Base-by-base conservation (phyloP, 352 stramenopile genomes). In the Phytophthora meadii region DNA sequence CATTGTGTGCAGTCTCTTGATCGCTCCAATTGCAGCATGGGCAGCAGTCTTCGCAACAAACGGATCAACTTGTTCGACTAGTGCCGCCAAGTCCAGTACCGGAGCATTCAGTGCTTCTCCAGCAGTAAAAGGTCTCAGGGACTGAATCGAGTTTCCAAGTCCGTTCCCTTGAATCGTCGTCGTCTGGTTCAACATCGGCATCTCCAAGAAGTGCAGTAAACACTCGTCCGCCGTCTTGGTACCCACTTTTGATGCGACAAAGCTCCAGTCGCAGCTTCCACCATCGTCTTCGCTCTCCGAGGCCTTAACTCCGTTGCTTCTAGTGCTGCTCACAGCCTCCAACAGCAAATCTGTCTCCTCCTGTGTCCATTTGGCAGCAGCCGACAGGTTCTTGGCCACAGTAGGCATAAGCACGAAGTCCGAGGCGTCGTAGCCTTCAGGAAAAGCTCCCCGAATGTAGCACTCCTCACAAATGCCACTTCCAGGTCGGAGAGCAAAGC, bases 181-280 rank as follows among this genome's bases (percentile, higher is more conserved):
- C 40, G 66, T 60, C 30, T 76, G 68, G 28, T 81, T 56, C 25
- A 91, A 62, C 48, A 95, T 65, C 9, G 84, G 82, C 50, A 92
- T 57, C 66, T 92, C 76, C 9, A 95, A 72, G 67, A 95, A 95
- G 34, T 89, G 84, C 47, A 92, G 54, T 56, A 95, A 64, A 49
- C 84, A 95, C 47, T 92, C 81, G n/a, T 92, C 77, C 3, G 84
- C 78, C 14, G 78, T 86, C 67, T 92, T 93, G 8, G 70, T 81
- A 40, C 74, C 70, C 7, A 95, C 76, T 41, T 86, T 87, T n/a
- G 68, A 72, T 2, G 84, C 83, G 28, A 95, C 79, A 40, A 79
- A 74, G 54, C 92, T 92, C 87, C 87, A 95, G 63, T 95, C 84
- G 54, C 82, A 89, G 36, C 61, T 79, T 5, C 83, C 68, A 15